Evolutionary conservation across 257 asterid genomes (phyloP), one percentile per base, ranked within the genome.

Genomic region (Solanum habrochaites): DNA sequence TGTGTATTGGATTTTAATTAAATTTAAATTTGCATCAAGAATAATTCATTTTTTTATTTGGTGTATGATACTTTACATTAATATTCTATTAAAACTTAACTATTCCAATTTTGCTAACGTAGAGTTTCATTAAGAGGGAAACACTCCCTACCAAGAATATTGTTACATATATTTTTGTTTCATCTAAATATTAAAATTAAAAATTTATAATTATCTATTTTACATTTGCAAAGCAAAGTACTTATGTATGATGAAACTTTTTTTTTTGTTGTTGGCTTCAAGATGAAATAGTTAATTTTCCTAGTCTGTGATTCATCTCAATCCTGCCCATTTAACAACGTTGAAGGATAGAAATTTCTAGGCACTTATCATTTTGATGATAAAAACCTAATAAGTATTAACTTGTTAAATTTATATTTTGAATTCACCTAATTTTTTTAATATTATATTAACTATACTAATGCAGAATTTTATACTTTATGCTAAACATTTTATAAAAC

Each of bases 41-140:
- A 58, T 10, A 56, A 18, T 18, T 10, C 1, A 40, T 16, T 52
- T 49, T 49, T 49, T 45, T 35, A 35, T 35, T 35, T 35, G 39
- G 7, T 35, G 7, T 35, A 1, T 5, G 39, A 35, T 35, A 35
- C 7, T 5, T 5, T 35, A 35, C 6, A 35, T 35, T 4, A 35
- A 35, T 35, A 35, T 35, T 35, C 37, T 35, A 52, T 16, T 49
- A 7, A 15, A 49, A 3, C 9, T 49, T 6, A 5, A 49, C 0
- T 15, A 16, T 5, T 16, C 6, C 9, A 0, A 15, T 16, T 52
- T 52, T 8, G 5, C 0, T 0, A 0, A 3, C 6, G 4, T 52
- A 52, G 15, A 52, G 0, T 52, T 0, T 6, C 62, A 16, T 49
- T 49, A 0, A 18, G 5, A 47, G 20, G 2, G 5, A 5, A 47